Evolutionary conservation across 192 early-diverging fungal species (phyloP), one percentile per base, ranked within the genome.

Genomic region (Linnemannia schmuckeri): DNA sequence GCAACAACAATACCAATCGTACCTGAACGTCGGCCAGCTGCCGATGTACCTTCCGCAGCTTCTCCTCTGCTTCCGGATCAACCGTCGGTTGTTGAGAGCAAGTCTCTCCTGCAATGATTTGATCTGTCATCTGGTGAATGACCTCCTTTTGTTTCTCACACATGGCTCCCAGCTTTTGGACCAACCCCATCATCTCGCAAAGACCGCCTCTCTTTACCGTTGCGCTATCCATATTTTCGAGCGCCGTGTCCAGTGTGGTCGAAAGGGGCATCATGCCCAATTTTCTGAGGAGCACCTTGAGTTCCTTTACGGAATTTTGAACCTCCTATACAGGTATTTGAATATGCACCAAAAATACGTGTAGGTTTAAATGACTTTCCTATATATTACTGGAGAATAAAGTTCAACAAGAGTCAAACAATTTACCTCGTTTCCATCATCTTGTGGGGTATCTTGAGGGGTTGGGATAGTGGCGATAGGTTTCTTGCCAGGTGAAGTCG

Each of bases 61-160:
- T 71, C 22, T 70, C 47, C 10, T 76, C 69, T 8, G 69, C 66
- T 37, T 70, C 69, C 12, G 82, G 47, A n/a, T 75, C 73, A 30
- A 24, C 44, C 18, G 35, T 15, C 1, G 27, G 70, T 44, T 22
- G 61, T 30, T 66, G 61, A 33, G 61, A n/a, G 2, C 27, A 9
- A 22, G 70, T 70, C 33, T 87, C 76, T 41, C 54, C 37, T 17
- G 71, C 76, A 33, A 87, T 78, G 42, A 87, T 74, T 52, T 87
- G 79, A 46, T 81, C 76, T 66, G 85, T 81, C 85, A 87, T 78
- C 22, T 87, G 71, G 33, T 87, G 72, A 69, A 87, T 78, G 24
- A 87, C 85, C 63, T 87, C 80, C 22, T 81, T 52, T 49, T 87
- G 79, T 35, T 78, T 78, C 63, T 87, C 85, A 42, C 77, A 78